Percentiles rank a stretch among this genome's conserved stretches.
Conservation (phyloP, 208 protist genomes). For the Leishmania mexicana region DNA sequence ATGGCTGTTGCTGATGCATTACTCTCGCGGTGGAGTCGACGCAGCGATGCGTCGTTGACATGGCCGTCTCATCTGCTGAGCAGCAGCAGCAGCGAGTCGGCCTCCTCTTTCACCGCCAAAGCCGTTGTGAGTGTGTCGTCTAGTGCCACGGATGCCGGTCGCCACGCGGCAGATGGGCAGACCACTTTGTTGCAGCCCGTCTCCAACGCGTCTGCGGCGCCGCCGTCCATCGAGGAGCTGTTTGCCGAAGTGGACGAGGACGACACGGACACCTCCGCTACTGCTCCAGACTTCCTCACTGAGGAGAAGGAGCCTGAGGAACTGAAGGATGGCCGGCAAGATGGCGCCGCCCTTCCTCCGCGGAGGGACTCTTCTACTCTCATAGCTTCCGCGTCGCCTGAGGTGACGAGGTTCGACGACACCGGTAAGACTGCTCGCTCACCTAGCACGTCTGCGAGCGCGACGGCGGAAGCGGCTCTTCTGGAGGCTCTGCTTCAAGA, state of each 20-base stretch:
- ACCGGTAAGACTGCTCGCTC: neutral
- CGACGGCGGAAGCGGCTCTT: neutral
- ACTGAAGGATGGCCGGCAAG: neutral
- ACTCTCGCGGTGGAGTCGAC: constrained; percentile 29
- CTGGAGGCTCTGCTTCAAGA: constrained; percentile 1
- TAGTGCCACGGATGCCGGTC: neutral
- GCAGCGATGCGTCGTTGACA: neutral
- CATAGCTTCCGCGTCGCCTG: neutral
- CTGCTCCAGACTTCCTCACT: neutral
- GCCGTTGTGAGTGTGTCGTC: neutral
- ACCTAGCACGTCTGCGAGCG: neutral
- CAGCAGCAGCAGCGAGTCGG: too few relatives aligned
- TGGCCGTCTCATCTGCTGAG: neutral
- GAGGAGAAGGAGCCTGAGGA: neutral
- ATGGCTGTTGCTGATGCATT: constrained; percentile 4
- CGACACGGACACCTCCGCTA: neutral
- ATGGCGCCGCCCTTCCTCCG: neutral
- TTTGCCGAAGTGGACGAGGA: constrained; percentile 7
- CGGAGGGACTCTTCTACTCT: neutral
- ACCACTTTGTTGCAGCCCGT: neutral
- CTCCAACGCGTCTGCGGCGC: neutral
- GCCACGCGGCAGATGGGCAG: neutral
- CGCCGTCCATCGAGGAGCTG: constrained; percentile 10
- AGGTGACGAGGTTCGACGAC: neutral
- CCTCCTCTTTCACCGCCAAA: neutral